Conservation (phyloP, 2,329 filamentous ascomycete genomes). For the Apiospora malaysiana region DNA sequence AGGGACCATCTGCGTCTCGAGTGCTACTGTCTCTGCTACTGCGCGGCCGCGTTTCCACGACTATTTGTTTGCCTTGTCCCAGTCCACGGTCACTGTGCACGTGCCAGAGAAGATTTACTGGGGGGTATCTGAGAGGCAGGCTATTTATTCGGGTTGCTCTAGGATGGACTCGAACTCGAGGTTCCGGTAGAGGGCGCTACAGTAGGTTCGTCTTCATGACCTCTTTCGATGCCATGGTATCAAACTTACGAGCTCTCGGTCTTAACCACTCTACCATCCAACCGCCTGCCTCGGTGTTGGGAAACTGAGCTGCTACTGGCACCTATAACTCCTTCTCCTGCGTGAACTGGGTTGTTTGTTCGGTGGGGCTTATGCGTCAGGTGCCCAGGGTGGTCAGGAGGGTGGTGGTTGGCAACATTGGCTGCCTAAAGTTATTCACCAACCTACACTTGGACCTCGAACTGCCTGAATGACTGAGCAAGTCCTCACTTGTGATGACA, state of each 20-base stretch:
- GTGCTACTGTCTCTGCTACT: too few species aligned
- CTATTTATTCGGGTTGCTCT: background rate
- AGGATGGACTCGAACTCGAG: background rate
- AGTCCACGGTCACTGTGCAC: background rate
- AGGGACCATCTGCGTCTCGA: background rate
- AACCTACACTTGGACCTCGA: background rate
- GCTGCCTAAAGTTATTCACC: background rate
- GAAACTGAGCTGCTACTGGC: background rate
- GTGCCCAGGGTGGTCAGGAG: background rate
- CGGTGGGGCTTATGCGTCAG: background rate
- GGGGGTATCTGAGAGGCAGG: conserved; percentile 6
- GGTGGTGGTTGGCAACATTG: too few species aligned
- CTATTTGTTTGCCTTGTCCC: background rate
- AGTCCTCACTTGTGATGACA: background rate
- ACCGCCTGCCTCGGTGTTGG: conserved; percentile 1
- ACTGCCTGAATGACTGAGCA: background rate
- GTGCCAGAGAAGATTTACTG: background rate
- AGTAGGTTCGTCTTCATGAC: background rate
- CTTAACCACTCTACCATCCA: background rate
- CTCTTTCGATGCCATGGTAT: background rate
- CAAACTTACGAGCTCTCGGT: background rate
- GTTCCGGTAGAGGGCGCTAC: background rate
- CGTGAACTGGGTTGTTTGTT: background rate
- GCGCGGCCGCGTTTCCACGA: conserved; percentile 14
- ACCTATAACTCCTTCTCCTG: background rate